Conservation (phyloP, 2,329 filamentous ascomycete species). For the Fusarium fujikuroi region DNA sequence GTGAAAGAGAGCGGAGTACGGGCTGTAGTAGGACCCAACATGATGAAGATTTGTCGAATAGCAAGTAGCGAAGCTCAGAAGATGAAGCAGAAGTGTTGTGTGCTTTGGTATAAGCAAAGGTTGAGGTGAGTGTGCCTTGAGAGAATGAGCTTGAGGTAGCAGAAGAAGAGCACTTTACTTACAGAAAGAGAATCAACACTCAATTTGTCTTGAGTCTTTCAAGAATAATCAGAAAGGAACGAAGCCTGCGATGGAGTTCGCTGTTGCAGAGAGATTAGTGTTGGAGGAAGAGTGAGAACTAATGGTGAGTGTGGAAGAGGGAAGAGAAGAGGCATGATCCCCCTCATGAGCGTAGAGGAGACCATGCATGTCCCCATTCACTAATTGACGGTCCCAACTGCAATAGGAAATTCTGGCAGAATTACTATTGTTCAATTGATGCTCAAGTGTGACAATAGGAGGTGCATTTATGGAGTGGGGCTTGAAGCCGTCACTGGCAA, state of each 20-base stretch:
- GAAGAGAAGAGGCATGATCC: background rate
- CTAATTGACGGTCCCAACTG: background rate
- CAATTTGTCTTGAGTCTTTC: background rate
- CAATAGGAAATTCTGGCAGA: background rate
- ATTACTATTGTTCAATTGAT: slow-evolving; percentile 19
- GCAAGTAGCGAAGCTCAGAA: background rate
- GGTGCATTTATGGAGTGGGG: background rate
- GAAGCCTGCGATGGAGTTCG: background rate
- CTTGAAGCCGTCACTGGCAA: background rate
- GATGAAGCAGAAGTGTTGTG: background rate
- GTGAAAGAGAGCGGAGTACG: slow-evolving; percentile 2
- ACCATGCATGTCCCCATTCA: background rate
- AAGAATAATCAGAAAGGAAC: background rate
- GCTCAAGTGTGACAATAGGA: slow-evolving; percentile 18
- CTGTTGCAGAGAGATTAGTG: background rate
- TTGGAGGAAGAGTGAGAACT: background rate
- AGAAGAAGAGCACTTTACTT: background rate
- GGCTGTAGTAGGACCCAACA: slow-evolving; percentile 5
- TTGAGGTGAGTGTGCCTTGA: background rate
- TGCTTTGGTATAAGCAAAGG: background rate
- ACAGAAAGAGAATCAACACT: background rate
- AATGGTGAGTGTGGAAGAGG: background rate
- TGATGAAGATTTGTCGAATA: background rate
- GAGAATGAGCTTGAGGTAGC: background rate
- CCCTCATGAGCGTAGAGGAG: background rate